Evolutionary conservation across 2,329 filamentous ascomycete genomes (phyloP).

Genomic region (Alternaria triticina): DNA sequence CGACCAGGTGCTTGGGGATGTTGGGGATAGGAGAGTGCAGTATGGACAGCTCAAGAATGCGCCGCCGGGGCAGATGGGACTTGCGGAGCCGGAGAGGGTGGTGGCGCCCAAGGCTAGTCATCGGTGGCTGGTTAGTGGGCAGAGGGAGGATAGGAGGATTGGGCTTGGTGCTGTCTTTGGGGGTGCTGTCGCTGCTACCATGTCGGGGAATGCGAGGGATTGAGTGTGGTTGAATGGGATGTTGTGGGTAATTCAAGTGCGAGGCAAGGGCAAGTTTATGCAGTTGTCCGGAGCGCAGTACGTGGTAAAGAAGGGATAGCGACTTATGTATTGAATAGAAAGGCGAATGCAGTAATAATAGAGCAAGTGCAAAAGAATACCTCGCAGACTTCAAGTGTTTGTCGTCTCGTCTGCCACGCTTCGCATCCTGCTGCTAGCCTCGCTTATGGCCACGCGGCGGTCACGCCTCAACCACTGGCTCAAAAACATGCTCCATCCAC

Average conservation of each 20-base stretch:
- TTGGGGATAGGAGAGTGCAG: conserved; percentile 23
- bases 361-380: not conserved
- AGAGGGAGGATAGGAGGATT: conserved; percentile 7
- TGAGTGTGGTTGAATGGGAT: not conserved
- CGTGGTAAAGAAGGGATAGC: not conserved
- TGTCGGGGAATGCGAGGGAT: conserved; percentile 9
- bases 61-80: conserved; percentile 27
- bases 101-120: conserved; percentile 1
- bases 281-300: not conserved
- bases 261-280: not conserved
- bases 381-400: not conserved
- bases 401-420: not conserved
- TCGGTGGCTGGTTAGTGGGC: not conserved
- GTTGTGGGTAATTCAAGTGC: not conserved
- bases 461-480: not conserved
- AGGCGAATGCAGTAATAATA: not conserved
- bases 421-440: not conserved
- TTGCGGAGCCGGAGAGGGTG: conserved; percentile 27
- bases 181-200: conserved; percentile 15
- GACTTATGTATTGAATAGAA: accelerated
- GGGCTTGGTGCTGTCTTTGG: conserved; percentile 19
- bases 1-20: conserved; percentile 26
- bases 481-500: not conserved
- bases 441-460: not conserved
- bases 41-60: conserved; percentile 26